These are phyloP conservation scores for Brassica carinata DNA, from an alignment of 345 rosid genomes.

Conservation along the genomic window DNA sequence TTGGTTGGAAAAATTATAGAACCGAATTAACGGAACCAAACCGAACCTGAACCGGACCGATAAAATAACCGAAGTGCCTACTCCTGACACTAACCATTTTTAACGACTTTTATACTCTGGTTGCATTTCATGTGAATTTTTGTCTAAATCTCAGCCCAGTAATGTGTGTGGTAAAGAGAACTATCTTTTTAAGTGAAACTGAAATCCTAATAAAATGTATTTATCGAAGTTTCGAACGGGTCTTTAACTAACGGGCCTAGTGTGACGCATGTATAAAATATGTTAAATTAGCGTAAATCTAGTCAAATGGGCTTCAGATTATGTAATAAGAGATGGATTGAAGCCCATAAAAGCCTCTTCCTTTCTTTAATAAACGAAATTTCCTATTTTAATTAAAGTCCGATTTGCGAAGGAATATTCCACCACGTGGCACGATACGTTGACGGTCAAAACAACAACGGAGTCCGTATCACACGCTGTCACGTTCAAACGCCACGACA, in stretches of 20 bases:
- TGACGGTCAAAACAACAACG: conserved; percentile 46
- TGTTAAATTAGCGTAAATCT: neutral
- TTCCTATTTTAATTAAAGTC: neutral
- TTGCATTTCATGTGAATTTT: neutral
- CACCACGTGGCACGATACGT: conserved; percentile 35
- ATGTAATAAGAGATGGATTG: neutral
- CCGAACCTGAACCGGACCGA: too few species aligned
- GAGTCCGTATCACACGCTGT: conserved; percentile 40
- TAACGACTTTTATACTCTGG: neutral
- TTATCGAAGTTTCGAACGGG: neutral
- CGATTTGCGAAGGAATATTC: conserved; percentile 26
- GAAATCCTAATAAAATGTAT: neutral
- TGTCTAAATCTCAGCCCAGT: neutral
- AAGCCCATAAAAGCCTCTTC: conserved; percentile 1
- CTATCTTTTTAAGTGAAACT: neutral
- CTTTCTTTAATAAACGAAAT: neutral
- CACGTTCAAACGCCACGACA: conserved; percentile 36
- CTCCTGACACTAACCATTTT: neutral
- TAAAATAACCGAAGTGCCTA: too few species aligned
- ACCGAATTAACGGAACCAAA: too few species aligned
- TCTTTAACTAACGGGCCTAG: conserved; percentile 15
- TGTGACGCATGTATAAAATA: neutral
- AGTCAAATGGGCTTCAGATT: conserved; percentile 12
- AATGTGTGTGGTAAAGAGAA: neutral
- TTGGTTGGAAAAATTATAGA: too few species aligned